Evolutionary conservation across 495 filamentous ascomycete genomes (phyloP), one percentile per base, ranked within the genome.

Genomic region (Cladorrhinum samala): DNA sequence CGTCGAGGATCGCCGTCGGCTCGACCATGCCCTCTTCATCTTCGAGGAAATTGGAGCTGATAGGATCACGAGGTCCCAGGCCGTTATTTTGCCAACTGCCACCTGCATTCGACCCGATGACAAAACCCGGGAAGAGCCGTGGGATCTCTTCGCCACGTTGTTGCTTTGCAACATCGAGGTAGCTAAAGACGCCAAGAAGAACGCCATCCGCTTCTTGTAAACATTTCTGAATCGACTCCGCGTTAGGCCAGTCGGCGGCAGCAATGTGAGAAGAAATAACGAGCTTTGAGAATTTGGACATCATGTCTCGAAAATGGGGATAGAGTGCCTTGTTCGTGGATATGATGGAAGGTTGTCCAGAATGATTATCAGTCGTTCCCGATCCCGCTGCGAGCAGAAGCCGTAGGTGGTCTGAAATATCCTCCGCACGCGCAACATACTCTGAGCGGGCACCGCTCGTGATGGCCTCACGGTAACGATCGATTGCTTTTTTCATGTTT

Each of bases 251-350:
- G 67, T 97, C 93, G 24, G 92, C 86, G 19, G 92, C 88, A 33
- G 93, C 93, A 63, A 97, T 95, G 67, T 97, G 93, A n/a, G 93
- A 96, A 18, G 92, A 97, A 30, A 98, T 81, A 19, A 98, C 94
- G 36, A 98, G 77, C 68, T 97, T 98, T 36, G 94, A 97, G 70
- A 97, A 97, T 59, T 93, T 88, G 4, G 93, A 97, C 93, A 98
- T 98, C 86, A 96, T 96, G 64, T 96, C 94, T 46, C 94, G 82
- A 70, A 96, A 98, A 72, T 97, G 90, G 24, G 94, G 93, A 62
- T 97, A 96, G 40, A 98, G 75, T 2, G 88, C 84, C 70, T 95
- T 95, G 70, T 98, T 98, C 7, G 90, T 91, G 7, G 89, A 93
- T 49, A 98, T 98, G 65, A 97, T 96, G n/a, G 93, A 97, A 24